Evolutionary conservation across 306 rosid genomes (phyloP), one percentile per base, ranked within the genome.

Genomic region (Mimosa pudica): DNA sequence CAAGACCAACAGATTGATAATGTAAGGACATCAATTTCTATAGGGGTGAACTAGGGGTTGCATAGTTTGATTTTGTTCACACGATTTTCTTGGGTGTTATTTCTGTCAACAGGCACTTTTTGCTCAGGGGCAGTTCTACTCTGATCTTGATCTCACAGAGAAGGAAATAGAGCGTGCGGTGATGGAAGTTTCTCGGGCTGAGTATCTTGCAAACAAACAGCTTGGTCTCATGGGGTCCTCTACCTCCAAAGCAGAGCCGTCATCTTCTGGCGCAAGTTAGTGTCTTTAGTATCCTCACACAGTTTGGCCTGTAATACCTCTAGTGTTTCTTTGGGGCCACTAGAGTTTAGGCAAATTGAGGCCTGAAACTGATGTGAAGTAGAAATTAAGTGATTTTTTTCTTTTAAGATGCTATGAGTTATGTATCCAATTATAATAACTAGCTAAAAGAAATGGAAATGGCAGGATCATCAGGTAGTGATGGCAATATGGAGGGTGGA

Each of bases 81-180:
- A 7, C 18, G 55, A 67, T 67, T 67, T 67, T 80, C 44, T 79
- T 79, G 71, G 48, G 24, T 38, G 44, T 7, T 42, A 67, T 74
- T 35, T 70, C 63, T 35, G 20, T 55, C 12, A 52, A 61, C 94
- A 96, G 99, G 98, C 99, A 73, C 99, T 96, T 76, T 80, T 96
- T 42, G 97, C 98, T 14, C 96, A 95, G 92, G 99, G 99, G 4
- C 87, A 90, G 61, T 95, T 93, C 82, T 90, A 89, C 88, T 96
- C 99, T 16, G 99, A 96, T 85, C 92, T 96, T 66, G 99, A 96
- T 86, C 94, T 96, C 73, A 96, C 99, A 14, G 97, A 96, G 87
- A 96, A 91, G 89, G 98, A 96, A 88, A 96, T 96, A 14, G 99
- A 96, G 64, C 95, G 91, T 24, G 85, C 87, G 82, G 98, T 96